A percentile compares a stretch with the other conserved stretches of the same genome.
phyloP scores from a whole-genome alignment of 2,329 filamentous ascomycete species.

The Colletotrichum horii region DNA sequence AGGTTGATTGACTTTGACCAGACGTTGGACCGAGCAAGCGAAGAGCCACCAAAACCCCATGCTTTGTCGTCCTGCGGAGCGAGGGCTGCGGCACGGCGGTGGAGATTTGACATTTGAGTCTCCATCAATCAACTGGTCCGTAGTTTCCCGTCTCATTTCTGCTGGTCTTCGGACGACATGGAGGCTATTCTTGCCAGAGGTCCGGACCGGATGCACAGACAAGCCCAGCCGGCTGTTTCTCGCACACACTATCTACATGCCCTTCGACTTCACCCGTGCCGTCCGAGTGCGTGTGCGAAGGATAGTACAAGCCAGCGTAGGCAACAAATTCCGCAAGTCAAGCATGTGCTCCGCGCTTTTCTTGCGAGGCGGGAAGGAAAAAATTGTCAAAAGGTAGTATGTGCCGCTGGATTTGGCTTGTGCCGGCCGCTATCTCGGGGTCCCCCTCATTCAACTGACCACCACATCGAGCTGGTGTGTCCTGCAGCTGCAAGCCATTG shows the following conservation, averaged over 20 bases:
- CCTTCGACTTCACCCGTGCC: not conserved
- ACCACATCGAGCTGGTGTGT: conserved; percentile 2
- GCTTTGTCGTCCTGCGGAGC: conserved; percentile 12
- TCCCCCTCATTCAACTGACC: not conserved
- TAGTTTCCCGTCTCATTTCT: conserved; percentile 8
- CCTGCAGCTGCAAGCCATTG: conserved; percentile 20
- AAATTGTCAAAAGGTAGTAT: not conserved
- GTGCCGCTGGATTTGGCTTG: conserved; percentile 2
- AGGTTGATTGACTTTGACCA: conserved; percentile 15
- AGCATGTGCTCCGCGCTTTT: conserved; percentile 2
- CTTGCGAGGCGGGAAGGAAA: not conserved
- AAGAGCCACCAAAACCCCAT: conserved; percentile 11
- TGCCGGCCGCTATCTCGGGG: conserved; percentile 13
- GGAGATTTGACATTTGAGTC: conserved; percentile 9
- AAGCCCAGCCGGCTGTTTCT: not conserved
- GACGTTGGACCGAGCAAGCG: conserved; percentile 7
- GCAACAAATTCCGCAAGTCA: not conserved
- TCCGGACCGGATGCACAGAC: conserved; percentile 14
- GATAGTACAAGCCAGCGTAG: not conserved
- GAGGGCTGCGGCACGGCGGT: conserved; percentile 11
- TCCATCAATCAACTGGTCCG: conserved; percentile 18
- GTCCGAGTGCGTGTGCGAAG: not conserved
- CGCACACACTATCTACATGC: not conserved
- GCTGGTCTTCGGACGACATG: conserved; percentile 4
- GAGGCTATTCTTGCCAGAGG: not conserved